Conservation (phyloP, 1,139 yeast genomes). For the Kurtzmaniella quercitrusa region DNA sequence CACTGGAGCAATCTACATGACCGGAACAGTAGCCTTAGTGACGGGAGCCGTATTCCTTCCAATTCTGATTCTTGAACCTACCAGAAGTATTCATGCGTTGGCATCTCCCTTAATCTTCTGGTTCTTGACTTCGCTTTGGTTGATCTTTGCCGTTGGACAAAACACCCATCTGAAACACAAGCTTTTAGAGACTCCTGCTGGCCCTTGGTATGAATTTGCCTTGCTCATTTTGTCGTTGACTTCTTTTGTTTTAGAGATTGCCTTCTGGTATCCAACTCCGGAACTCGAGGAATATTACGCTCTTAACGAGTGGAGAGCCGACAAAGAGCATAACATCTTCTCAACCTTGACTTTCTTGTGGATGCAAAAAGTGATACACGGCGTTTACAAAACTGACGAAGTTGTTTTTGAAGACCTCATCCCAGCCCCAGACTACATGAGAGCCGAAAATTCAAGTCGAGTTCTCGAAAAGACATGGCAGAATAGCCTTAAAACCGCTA, state of each 20-base stretch:
- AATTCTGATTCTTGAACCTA: slow-evolving; percentile 29
- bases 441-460: slow-evolving; percentile 3
- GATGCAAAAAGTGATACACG: slow-evolving; percentile 21
- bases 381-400: slow-evolving; percentile 18
- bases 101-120: slow-evolving; percentile 29
- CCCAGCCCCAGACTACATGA: slow-evolving; percentile 5
- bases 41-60: slow-evolving; percentile 19
- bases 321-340: slow-evolving; percentile 15
- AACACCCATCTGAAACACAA: slow-evolving; percentile 18
- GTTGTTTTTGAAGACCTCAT: slow-evolving; percentile 21
- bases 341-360: slow-evolving; percentile 21
- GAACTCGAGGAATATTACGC: slow-evolving; percentile 39
- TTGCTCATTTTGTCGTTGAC: slow-evolving; percentile 10
- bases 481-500: slow-evolving; percentile 6
- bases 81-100: slow-evolving; percentile 23
- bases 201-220: slow-evolving; percentile 10
- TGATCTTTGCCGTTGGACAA: slow-evolving; percentile 20
- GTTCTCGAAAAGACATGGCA: slow-evolving; percentile 6
- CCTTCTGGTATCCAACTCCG: slow-evolving; percentile 26
- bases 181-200: slow-evolving; percentile 13
- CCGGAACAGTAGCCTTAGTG: slow-evolving; percentile 6
- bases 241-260: slow-evolving; percentile 13
- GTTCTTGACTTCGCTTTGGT: slow-evolving; percentile 22
- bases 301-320: slow-evolving; percentile 27
- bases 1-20: slow-evolving; percentile 5